Percentiles rank a stretch among this genome's conserved stretches.
phyloP scores from a whole-genome alignment of 331 rosid genomes.

The Ulmus americana region DNA sequence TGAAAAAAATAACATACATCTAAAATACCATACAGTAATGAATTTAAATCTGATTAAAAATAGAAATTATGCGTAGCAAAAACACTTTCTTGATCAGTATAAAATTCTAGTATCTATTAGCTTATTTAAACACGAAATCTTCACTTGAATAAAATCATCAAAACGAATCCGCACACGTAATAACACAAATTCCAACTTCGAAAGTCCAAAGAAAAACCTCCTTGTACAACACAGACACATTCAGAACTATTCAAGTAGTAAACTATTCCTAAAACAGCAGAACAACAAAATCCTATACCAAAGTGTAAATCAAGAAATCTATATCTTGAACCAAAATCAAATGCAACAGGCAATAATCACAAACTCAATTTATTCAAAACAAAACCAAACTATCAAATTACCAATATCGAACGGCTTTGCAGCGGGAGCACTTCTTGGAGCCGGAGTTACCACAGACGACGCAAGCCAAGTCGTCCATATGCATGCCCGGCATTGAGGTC shows the following conservation, averaged over 20 bases:
- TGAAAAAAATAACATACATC: constrained; percentile 23
- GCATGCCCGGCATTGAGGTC: constrained; percentile 48
- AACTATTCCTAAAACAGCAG: too few relatives aligned
- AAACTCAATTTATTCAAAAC: neutral
- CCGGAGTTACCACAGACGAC: constrained; percentile 44
- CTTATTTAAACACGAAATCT: too few relatives aligned
- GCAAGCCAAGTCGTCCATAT: constrained; percentile 37
- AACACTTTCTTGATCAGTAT: too few relatives aligned
- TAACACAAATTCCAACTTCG: neutral
- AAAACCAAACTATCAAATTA: constrained; percentile 1
- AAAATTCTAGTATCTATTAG: too few relatives aligned
- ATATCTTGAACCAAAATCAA: neutral
- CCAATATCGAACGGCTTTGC: constrained; percentile 85
- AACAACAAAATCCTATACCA: too few relatives aligned
- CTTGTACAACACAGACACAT: too few relatives aligned
- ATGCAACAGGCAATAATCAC: neutral
- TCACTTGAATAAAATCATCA: neutral
- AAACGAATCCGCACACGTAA: neutral
- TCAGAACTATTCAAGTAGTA: too few relatives aligned
- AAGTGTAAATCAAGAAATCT: neutral
- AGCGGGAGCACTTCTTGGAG: constrained; percentile 68
- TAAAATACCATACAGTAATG: neutral
- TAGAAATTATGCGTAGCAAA: neutral
- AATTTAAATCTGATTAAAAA: neutral
- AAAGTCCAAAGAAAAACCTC: neutral